Percentiles rank a stretch among this genome's conserved stretches.
Conservation (phyloP, 1,284 basidiomycete genomes). For the Fomitiporia mediterranea region DNA sequence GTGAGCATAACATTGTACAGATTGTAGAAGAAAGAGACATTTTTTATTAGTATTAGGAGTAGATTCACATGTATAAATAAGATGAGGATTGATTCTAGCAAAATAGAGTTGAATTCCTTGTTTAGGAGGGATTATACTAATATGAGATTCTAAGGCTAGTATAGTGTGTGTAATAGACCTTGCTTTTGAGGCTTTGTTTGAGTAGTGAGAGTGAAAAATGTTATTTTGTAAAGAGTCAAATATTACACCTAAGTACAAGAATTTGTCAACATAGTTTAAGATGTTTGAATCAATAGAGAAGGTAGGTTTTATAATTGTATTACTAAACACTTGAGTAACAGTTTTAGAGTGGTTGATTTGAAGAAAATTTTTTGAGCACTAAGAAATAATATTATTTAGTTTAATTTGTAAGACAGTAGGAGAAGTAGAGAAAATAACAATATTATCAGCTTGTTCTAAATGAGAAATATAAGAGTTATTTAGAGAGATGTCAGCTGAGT, state of each 20-base stretch:
- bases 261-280: background rate
- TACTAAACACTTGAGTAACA: background rate
- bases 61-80: no score
- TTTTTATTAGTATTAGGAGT: no score
- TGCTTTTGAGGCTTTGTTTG: background rate
- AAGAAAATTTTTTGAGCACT: background rate
- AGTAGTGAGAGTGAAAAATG: background rate
- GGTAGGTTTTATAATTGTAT: background rate
- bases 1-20: no score
- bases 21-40: no score
- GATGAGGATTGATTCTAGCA: no score
- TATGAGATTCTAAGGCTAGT: no score
- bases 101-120: no score
- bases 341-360: background rate
- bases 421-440: background rate
- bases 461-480: background rate
- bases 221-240: background rate
- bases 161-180: background rate
- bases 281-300: no score
- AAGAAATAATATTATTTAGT: background rate
- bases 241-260: background rate
- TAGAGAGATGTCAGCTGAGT: background rate
- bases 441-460: conserved; percentile 17
- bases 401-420: conserved; percentile 1
- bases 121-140: no score